These are phyloP conservation scores for Sideroxylon spinosum DNA, from an alignment of 179 eudicot species.

Conservation along the genomic window DNA sequence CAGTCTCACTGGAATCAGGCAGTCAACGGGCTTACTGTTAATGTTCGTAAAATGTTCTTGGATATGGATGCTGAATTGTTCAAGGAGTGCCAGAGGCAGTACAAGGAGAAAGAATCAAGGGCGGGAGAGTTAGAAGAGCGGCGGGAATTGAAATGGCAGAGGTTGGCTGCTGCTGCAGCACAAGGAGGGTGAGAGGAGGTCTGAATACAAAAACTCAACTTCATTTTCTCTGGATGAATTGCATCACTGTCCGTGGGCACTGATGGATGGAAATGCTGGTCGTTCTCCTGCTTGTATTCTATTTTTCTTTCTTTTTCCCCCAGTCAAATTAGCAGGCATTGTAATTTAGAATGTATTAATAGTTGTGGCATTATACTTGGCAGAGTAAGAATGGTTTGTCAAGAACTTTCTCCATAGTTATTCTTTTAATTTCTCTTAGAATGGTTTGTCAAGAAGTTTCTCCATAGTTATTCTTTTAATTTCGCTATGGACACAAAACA, in stretches of 20 bases:
- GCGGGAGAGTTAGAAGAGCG: conserved; percentile 33
- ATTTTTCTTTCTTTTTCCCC: conserved; percentile 10
- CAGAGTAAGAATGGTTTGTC: conserved; percentile 38
- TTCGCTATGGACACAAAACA: no score
- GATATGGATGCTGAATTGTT: conserved; percentile 60
- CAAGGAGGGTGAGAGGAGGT: conserved; percentile 21
- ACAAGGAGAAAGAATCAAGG: conserved; percentile 35
- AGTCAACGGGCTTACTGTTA: conserved; percentile 51
- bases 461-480: no score
- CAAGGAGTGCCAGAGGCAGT: conserved; percentile 45
- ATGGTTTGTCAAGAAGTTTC: conserved; percentile 22
- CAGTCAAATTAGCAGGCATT: conserved; percentile 31
- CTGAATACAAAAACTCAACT: not conserved
- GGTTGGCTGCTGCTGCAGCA: conserved; percentile 46
- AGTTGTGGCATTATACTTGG: conserved; percentile 9
- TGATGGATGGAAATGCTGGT: conserved; percentile 5
- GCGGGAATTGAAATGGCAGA: conserved; percentile 49
- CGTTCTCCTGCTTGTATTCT: not conserved
- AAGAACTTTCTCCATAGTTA: not conserved
- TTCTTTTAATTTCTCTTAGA: conserved; percentile 17
- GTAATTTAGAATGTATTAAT: conserved; percentile 42
- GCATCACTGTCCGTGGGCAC: not conserved
- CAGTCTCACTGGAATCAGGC: conserved; percentile 59
- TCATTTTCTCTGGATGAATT: not conserved
- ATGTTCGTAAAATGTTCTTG: conserved; percentile 52